Evolutionary conservation across 805 yeast genomes (phyloP), one percentile per base, ranked within the genome.

Genomic region (Jamesozyma jinghongensis): DNA sequence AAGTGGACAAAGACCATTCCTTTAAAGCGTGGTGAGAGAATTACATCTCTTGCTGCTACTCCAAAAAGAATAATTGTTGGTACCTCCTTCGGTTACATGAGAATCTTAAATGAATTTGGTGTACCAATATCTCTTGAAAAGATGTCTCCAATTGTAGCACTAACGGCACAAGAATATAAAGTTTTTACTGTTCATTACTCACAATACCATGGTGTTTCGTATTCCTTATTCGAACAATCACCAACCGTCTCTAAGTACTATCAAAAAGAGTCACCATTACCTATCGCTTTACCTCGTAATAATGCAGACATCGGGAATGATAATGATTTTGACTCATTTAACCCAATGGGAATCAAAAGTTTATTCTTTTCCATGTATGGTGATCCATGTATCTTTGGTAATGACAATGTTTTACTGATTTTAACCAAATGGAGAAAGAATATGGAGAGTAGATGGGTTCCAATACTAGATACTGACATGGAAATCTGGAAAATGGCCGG

Each of bases 301-400:
- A 34, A 51, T 19, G 33, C 34, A 3, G 31, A 36, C 18, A 36
- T 47, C 1, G 56, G 50, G 3, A 44, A 45, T 3, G 54, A 71
- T 65, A 46, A 46, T 6, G 45, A 50, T 12, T 59, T 56, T 36
- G 37, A 49, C 2, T 38, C 19, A 38, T 56, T 38, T 45, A 59
- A 48, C 37, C 60, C 65, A 18, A 33, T 47, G 60, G 82, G 48
- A 26, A 47, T 60, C 13, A 76, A 74, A 47, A 81, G 88, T 2
- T 58, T 85, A n/a, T 87, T 92, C 54, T 92, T 90, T 67, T 81
- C 85, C 33, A 79, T 80, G 34, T 80, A 75, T 52, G 95, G 95
- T 17, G 97, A 90, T 59, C 98, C 98, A 1, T 83, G 92, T 47
- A 59, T 88, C 5, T 82, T 80, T 41, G 95, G 94, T n/a, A 67